phyloP scores from a whole-genome alignment of 2,329 filamentous ascomycete genomes.

The Sclerotinia spermophila region DNA sequence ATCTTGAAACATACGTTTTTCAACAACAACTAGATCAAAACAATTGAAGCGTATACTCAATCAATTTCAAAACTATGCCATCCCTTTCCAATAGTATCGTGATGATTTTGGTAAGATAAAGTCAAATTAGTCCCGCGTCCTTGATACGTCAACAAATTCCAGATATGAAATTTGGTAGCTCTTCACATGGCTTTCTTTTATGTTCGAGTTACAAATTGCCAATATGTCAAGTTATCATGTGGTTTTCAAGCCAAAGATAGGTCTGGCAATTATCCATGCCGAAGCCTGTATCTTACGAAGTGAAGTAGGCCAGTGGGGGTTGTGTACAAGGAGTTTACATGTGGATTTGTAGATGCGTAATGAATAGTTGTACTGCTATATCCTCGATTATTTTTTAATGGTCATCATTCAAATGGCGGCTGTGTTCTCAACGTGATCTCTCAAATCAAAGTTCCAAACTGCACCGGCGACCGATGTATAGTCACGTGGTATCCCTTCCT shows the following conservation, averaged over 20 bases:
- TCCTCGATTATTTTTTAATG: neutral
- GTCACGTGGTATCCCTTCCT: neutral
- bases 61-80: too few species aligned
- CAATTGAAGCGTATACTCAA: too few species aligned
- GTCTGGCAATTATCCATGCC: too few species aligned
- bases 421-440: neutral
- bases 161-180: neutral
- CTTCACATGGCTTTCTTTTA: too few species aligned
- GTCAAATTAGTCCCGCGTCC: neutral
- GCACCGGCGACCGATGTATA: neutral
- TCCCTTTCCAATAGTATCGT: neutral
- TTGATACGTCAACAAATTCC: neutral
- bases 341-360: neutral
- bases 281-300: too few species aligned
- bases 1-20: too few species aligned
- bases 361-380: neutral
- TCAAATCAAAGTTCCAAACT: neutral
- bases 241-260: too few species aligned
- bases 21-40: too few species aligned
- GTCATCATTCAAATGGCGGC: too few species aligned
- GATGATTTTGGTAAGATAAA: neutral
- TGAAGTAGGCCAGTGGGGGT: too few species aligned
- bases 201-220: fast-evolving
- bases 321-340: too few species aligned
- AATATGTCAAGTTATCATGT: too few species aligned